Percentiles rank a stretch among this genome's conserved stretches.
Conservation (phyloP, 805 yeast genomes). For the Saccharomycopsis sp. region DNA sequence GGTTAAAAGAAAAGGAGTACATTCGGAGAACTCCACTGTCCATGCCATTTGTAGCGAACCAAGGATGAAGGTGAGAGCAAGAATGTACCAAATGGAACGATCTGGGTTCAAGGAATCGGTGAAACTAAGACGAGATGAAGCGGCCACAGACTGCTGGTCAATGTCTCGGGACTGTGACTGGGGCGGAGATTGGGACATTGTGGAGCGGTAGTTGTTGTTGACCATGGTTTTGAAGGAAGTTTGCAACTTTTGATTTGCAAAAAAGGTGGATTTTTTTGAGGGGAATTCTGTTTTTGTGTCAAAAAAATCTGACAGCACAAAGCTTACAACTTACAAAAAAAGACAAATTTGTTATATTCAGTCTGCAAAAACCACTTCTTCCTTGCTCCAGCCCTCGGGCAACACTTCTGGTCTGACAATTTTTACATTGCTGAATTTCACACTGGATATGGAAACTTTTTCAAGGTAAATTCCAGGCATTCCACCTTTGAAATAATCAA, state of each 20-base stretch:
- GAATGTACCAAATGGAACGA: slow-evolving; percentile 33
- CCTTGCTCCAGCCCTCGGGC: slow-evolving; percentile 6
- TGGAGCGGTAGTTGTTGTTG: too few species aligned
- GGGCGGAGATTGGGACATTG: not conserved
- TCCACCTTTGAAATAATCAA: slow-evolving; percentile 6
- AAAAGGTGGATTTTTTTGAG: too few species aligned
- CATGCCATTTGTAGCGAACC: slow-evolving; percentile 57
- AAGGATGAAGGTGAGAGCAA: slow-evolving; percentile 36
- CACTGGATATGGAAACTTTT: not conserved
- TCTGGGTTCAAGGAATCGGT: slow-evolving; percentile 29
- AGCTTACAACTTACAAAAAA: too few species aligned
- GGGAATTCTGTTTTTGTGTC: too few species aligned
- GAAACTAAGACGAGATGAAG: not conserved
- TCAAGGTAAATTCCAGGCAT: slow-evolving; percentile 4
- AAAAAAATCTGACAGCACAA: too few species aligned
- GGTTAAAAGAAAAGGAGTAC: slow-evolving; percentile 50
- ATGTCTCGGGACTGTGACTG: too few species aligned
- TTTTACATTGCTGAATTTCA: not conserved
- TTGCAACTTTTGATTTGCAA: too few species aligned
- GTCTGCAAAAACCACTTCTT: not conserved
- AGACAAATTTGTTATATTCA: too few species aligned
- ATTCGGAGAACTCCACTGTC: slow-evolving; percentile 57
- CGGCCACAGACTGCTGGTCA: too few species aligned
- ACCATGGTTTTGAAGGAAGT: too few species aligned
- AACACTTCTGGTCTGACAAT: slow-evolving; percentile 1